A percentile compares a stretch with the other conserved stretches of the same genome.
Conservation (phyloP, 768 basidiomycete genomes). For the Boletellus ananiceps region DNA sequence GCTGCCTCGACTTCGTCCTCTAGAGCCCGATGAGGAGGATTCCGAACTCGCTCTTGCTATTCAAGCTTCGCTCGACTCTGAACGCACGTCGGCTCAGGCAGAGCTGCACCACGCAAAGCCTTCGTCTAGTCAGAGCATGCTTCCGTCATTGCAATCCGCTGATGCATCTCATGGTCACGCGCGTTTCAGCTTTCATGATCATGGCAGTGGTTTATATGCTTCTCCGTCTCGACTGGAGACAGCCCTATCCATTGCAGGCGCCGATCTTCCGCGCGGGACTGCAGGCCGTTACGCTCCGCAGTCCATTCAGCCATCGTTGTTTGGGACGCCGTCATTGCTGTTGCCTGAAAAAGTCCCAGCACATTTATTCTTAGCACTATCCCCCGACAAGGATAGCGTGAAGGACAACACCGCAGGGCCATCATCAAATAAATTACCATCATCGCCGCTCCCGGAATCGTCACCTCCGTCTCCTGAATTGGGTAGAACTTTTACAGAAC, state of each 20-base stretch:
- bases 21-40: constrained; percentile 45
- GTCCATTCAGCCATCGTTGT: constrained; percentile 23
- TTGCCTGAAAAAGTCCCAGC: constrained; percentile 8
- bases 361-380: neutral
- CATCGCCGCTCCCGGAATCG: constrained; percentile 1
- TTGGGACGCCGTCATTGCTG: constrained; percentile 38
- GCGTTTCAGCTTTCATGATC: constrained; percentile 8
- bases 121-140: constrained; percentile 1
- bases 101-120: neutral
- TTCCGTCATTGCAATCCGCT: constrained; percentile 6
- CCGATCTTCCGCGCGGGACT: constrained; percentile 35
- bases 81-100: neutral
- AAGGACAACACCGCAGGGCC: neutral
- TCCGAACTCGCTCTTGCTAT: constrained; percentile 55
- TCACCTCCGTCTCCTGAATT: constrained; percentile 1
- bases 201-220: constrained; percentile 46
- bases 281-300: constrained; percentile 12
- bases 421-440: constrained; percentile 5
- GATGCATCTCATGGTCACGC: neutral
- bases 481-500: neutral
- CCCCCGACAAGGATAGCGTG: neutral
- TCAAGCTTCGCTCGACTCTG: constrained; percentile 52
- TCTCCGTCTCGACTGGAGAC: constrained; percentile 61
- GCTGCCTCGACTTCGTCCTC: constrained; percentile 15
- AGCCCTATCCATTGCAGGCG: constrained; percentile 61